Percentiles rank a stretch among this genome's conserved stretches.
Conservation (phyloP, 2,329 filamentous ascomycete genomes). For the Hirsutella thompsonii region DNA sequence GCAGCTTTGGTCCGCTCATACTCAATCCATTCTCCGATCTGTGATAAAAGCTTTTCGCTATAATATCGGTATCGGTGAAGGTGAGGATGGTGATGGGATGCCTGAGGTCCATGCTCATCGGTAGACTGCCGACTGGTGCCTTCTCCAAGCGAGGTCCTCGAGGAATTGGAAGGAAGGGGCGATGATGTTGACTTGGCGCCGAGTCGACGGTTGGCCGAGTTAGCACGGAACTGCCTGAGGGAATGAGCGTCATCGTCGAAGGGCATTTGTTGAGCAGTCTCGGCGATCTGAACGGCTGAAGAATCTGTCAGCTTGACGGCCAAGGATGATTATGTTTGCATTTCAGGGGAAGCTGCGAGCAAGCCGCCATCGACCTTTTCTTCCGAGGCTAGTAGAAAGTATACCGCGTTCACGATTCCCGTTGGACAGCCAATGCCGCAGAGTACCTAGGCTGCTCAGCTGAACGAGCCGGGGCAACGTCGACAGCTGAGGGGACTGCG, state of each 20-base stretch:
- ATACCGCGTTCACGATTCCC: too few relatives aligned
- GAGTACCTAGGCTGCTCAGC: neutral
- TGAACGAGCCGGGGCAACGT: neutral
- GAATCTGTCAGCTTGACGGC: constrained; percentile 6
- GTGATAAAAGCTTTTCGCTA: constrained; percentile 50
- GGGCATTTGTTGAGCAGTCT: constrained; percentile 26
- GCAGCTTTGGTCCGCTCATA: constrained; percentile 55
- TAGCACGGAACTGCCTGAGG: constrained; percentile 18
- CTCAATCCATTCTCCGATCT: constrained; percentile 75
- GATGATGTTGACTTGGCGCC: constrained; percentile 16
- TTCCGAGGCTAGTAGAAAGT: too few relatives aligned
- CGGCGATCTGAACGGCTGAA: constrained; percentile 43
- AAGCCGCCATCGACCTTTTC: too few relatives aligned
- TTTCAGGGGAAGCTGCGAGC: neutral
- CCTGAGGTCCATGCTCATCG: constrained; percentile 14
- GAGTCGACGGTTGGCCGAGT: constrained; percentile 17
- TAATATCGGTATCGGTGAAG: constrained; percentile 23
- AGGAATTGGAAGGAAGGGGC: constrained; percentile 22
- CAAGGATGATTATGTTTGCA: neutral
- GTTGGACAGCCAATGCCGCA: too few relatives aligned
- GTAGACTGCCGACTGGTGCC: constrained; percentile 13
- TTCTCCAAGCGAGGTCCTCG: constrained; percentile 30
- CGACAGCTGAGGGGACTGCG: neutral
- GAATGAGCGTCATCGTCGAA: constrained; percentile 18
- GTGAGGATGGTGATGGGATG: constrained; percentile 13